Evolutionary conservation across 1,139 yeast species (phyloP).

Genomic region (Candida labiduridarum): DNA sequence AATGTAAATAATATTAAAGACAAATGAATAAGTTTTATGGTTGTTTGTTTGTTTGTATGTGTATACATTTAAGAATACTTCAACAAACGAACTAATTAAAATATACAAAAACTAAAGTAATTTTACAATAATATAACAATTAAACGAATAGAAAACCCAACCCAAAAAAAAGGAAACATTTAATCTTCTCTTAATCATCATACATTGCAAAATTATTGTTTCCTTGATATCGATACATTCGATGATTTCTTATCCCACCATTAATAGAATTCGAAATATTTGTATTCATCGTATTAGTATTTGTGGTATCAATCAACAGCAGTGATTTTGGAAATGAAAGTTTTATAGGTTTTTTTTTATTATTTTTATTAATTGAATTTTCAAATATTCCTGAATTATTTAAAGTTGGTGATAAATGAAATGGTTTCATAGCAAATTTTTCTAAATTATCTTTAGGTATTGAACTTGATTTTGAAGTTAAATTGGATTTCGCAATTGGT

Average conservation of each 20-base stretch:
- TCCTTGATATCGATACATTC: neutral
- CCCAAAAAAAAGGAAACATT: no score
- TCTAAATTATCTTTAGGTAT: neutral
- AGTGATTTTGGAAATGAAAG: neutral
- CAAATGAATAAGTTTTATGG: no score
- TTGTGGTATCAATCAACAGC: constrained; percentile 2
- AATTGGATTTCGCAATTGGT: neutral
- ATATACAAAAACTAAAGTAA: neutral
- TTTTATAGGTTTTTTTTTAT: neutral
- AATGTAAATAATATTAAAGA: constrained; percentile 1
- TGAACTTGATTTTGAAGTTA: neutral
- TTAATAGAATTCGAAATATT: constrained; percentile 1
- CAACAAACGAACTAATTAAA: neutral
- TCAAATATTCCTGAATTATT: constrained; percentile 4
- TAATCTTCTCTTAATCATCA: constrained; percentile 5
- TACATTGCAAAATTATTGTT: constrained; percentile 1
- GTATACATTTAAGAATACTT: neutral
- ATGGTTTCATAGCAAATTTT: constrained; percentile 14
- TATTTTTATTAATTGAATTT: neutral
- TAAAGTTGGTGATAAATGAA: constrained; percentile 14
- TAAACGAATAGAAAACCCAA: no score
- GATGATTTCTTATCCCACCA: constrained; percentile 1
- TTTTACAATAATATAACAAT: neutral
- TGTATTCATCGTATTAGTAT: neutral
- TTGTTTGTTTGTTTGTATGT: no score